A percentile compares a stretch with the other conserved stretches of the same genome.
Evolutionary conservation across 2,329 filamentous ascomycete genomes (phyloP).

Genomic region (Pyrenophora tritici-repentis): DNA sequence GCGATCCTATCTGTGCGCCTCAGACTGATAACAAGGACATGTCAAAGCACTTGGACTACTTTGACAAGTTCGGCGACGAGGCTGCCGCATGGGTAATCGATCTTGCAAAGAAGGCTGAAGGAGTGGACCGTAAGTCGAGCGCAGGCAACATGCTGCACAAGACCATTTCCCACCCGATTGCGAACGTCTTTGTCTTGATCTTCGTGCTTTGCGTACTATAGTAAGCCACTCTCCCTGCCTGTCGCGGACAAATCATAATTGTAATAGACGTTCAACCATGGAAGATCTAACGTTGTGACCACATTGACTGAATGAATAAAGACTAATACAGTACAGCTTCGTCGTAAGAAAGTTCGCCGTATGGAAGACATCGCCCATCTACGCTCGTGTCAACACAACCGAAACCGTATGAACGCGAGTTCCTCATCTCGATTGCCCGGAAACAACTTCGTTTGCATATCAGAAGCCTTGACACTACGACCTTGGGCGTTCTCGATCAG

Average conservation of each 20-base stretch:
- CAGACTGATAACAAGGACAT: constrained; percentile 55
- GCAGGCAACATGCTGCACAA: constrained; percentile 26
- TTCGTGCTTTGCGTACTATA: constrained; percentile 25
- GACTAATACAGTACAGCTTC: constrained; percentile 30
- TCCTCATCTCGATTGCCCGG: too few relatives aligned
- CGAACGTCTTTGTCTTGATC: constrained; percentile 29
- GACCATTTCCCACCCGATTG: constrained; percentile 30
- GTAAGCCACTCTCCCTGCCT: constrained; percentile 23
- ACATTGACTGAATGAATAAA: constrained; percentile 11
- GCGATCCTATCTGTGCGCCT: constrained; percentile 66
- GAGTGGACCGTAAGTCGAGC: constrained; percentile 11
- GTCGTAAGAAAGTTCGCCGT: constrained; percentile 24
- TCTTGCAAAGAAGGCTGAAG: constrained; percentile 23
- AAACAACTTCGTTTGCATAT: too few relatives aligned
- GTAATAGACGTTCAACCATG: constrained; percentile 6
- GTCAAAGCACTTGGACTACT: constrained; percentile 64
- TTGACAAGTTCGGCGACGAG: constrained; percentile 36
- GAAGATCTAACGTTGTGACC: background rate
- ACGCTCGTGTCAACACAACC: constrained; percentile 25
- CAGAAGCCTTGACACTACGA: too few relatives aligned
- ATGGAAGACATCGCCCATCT: constrained; percentile 26
- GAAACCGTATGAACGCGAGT: constrained; percentile 18
- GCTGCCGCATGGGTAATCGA: constrained; percentile 30
- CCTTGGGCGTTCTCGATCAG: too few relatives aligned
- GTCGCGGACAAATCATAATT: constrained; percentile 1